Percentiles rank a stretch among this genome's conserved stretches.
phyloP scores from a whole-genome alignment of 1,284 basidiomycete species.

The Ganoderma multipileum region DNA sequence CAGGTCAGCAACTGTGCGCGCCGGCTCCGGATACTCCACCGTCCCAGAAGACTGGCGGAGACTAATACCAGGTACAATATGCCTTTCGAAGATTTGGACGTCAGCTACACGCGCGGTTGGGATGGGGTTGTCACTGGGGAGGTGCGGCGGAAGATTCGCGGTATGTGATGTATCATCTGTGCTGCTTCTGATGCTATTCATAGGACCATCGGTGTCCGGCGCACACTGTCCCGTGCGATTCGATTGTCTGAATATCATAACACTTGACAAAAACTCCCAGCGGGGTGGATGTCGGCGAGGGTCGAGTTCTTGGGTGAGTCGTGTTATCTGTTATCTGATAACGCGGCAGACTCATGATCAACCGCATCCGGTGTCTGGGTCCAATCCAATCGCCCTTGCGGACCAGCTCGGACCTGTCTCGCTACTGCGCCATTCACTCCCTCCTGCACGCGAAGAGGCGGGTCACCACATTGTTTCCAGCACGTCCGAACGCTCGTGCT shows the following conservation, averaged over 20 bases:
- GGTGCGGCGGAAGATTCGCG: not conserved
- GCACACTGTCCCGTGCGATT: not conserved
- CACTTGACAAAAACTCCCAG: not conserved
- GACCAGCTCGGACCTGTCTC: not conserved
- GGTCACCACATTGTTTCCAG: not conserved
- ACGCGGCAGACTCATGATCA: not conserved
- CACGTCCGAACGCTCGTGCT: not conserved
- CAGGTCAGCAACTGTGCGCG: not conserved
- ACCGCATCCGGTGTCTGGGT: not conserved
- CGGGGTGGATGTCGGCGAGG: not conserved
- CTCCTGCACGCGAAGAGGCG: not conserved
- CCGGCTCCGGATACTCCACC: not conserved
- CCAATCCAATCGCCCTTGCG: not conserved
- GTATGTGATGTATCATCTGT: not conserved
- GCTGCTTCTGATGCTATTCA: not conserved
- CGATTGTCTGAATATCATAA: not conserved
- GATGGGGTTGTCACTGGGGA: not conserved
- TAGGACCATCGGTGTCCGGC: not conserved
- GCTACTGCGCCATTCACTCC: not conserved
- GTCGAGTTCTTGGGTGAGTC: not conserved
- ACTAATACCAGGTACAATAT: not conserved
- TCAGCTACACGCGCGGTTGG: not conserved
- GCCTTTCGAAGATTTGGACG: not conserved
- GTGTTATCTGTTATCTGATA: not conserved
- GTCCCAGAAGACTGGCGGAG: not conserved